These are phyloP conservation scores for Vitis labrusca DNA, from an alignment of 164 flowering plant genomes.

Conservation along the genomic window DNA sequence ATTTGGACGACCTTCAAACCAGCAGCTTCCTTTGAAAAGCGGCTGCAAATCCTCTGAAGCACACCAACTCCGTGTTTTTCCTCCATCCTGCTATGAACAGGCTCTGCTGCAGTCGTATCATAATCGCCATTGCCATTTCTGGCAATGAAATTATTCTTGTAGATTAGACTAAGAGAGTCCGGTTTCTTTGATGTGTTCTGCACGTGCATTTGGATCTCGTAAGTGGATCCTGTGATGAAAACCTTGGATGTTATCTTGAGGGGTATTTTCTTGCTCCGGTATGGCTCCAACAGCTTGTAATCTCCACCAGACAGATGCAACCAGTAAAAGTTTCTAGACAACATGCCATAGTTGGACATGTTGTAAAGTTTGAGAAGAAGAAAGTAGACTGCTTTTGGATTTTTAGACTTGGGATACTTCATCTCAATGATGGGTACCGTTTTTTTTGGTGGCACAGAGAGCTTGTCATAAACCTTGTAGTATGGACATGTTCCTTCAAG, in stretches of 20 bases:
- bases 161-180: slow-evolving; percentile 23
- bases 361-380: slow-evolving; percentile 89
- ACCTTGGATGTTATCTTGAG: slow-evolving; percentile 62
- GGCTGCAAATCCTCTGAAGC: slow-evolving; percentile 42
- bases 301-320: slow-evolving; percentile 77
- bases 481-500: slow-evolving; percentile 80
- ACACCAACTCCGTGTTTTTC: slow-evolving; percentile 30
- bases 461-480: slow-evolving; percentile 57
- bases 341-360: slow-evolving; percentile 51
- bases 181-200: slow-evolving; percentile 57
- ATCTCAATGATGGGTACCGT: slow-evolving; percentile 60
- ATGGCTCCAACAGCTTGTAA: slow-evolving; percentile 81
- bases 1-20: slow-evolving; percentile 39
- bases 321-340: slow-evolving; percentile 96
- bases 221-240: slow-evolving; percentile 58
- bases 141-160: slow-evolving; percentile 26
- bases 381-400: slow-evolving; percentile 79
- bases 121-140: slow-evolving; percentile 22
- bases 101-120: slow-evolving; percentile 28
- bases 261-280: slow-evolving; percentile 64
- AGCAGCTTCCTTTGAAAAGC: slow-evolving; percentile 30
- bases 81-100: not conserved
- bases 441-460: slow-evolving; percentile 63
- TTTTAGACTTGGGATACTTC: slow-evolving; percentile 74
- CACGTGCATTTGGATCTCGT: slow-evolving; percentile 64